These are phyloP conservation scores for Ophiocordyceps unilateralis DNA, from an alignment of 2,329 filamentous ascomycete species.

Conservation along the genomic window DNA sequence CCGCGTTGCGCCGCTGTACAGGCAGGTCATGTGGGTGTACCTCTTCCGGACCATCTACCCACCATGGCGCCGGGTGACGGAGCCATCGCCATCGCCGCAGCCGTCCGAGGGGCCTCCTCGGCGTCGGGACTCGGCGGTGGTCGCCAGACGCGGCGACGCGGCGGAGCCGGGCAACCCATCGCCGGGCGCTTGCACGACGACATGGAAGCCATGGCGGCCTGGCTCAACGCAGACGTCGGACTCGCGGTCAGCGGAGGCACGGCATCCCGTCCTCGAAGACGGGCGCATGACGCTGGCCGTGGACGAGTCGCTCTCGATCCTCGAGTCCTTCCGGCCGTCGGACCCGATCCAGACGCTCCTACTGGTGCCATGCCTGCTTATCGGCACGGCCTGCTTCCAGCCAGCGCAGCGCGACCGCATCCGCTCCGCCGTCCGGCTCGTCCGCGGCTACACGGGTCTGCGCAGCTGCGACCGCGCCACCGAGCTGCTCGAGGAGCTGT, in stretches of 20 bases:
- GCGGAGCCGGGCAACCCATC: too few species aligned
- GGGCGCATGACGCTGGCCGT: slow-evolving; percentile 34
- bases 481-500: slow-evolving; percentile 39
- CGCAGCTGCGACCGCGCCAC: slow-evolving; percentile 37
- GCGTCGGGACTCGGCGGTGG: too few species aligned
- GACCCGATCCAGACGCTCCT: slow-evolving; percentile 43
- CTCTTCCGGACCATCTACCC: slow-evolving; percentile 44
- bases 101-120: slow-evolving; percentile 2
- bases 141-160: too few species aligned
- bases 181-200: too few species aligned
- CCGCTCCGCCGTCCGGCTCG: slow-evolving; percentile 27
- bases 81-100: slow-evolving; percentile 6
- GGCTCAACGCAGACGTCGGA: slow-evolving; percentile 1
- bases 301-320: slow-evolving; percentile 35
- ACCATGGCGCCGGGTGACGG: slow-evolving; percentile 17
- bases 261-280: slow-evolving; percentile 31
- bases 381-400: slow-evolving; percentile 42
- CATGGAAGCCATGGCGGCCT: too few species aligned
- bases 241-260: slow-evolving; percentile 28
- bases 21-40: slow-evolving; percentile 50
- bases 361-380: slow-evolving; percentile 40
- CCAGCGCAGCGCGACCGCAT: slow-evolving; percentile 33
- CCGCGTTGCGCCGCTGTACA: slow-evolving; percentile 39
- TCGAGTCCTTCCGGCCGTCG: slow-evolving; percentile 36
- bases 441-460: slow-evolving; percentile 42